Conservation (phyloP, 805 yeast species). For the Zygosaccharomyces bisporus region DNA sequence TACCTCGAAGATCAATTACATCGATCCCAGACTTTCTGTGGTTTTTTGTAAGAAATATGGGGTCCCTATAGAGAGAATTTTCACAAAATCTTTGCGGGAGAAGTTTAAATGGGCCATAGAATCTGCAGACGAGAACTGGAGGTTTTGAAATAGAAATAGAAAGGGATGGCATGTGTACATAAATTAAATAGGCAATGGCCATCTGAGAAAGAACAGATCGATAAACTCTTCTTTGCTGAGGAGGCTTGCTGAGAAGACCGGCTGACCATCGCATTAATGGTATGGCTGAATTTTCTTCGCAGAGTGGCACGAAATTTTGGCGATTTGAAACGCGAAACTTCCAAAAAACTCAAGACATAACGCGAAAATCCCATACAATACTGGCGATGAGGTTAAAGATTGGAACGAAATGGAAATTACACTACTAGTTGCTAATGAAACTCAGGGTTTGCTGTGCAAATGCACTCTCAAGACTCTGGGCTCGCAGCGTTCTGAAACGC, state of each 20-base stretch:
- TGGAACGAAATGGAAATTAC: not conserved
- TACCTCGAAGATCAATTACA: constrained; percentile 90
- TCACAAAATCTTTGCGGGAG: constrained; percentile 85
- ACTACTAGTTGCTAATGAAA: not conserved
- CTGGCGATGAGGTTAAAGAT: constrained; percentile 3
- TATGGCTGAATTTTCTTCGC: not conserved
- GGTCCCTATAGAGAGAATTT: constrained; percentile 89
- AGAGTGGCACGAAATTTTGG: constrained; percentile 6
- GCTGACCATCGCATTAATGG: not conserved
- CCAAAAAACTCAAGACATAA: not conserved
- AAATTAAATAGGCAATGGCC: not conserved
- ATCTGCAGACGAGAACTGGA: constrained; percentile 84
- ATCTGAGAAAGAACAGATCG: too few relatives aligned
- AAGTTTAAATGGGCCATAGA: constrained; percentile 96
- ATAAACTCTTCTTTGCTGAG: too few relatives aligned
- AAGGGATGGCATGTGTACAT: not conserved
- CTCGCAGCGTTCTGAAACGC: constrained; percentile 1
- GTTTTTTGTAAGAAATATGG: constrained; percentile 79
- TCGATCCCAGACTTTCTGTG: constrained; percentile 89
- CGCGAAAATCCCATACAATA: constrained; percentile 2
- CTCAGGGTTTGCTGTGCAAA: constrained; percentile 1
- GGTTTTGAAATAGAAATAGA: constrained; percentile 45
- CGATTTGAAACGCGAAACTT: constrained; percentile 3
- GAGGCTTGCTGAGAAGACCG: not conserved
- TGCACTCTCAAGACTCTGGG: not conserved